phyloP scores from a whole-genome alignment of 176 grass and related monocot genomes.

The Phoenix roebelenii region DNA sequence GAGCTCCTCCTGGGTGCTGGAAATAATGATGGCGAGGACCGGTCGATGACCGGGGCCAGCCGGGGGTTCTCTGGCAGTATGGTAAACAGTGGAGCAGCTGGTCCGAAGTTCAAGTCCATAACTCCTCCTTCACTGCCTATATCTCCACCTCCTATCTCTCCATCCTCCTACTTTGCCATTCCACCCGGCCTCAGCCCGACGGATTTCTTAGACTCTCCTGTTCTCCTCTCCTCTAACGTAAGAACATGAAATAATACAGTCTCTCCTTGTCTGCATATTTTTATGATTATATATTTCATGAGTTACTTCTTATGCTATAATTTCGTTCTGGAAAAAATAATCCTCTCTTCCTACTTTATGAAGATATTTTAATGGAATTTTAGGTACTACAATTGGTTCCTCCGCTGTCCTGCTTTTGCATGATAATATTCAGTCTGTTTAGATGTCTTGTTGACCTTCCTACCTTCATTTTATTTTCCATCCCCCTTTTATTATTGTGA shows the following conservation, averaged over 20 bases:
- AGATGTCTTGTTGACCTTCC: too few relatives aligned
- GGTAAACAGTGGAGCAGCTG: not conserved
- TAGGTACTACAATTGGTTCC: too few relatives aligned
- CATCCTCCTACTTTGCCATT: constrained; percentile 49
- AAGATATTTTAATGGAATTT: too few relatives aligned
- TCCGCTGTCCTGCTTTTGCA: too few relatives aligned
- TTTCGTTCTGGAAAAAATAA: too few relatives aligned
- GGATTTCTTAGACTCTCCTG: constrained; percentile 61
- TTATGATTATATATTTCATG: not conserved
- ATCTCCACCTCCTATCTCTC: constrained; percentile 40
- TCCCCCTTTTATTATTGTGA: too few relatives aligned
- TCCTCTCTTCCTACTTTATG: too few relatives aligned
- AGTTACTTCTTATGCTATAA: not conserved
- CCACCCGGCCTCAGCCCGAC: constrained; percentile 34
- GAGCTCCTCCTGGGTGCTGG: constrained; percentile 25
- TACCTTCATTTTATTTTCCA: too few relatives aligned
- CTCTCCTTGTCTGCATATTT: not conserved
- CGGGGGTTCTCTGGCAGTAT: not conserved
- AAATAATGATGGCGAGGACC: not conserved
- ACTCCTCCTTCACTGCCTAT: constrained; percentile 45
- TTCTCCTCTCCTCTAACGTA: constrained; percentile 47
- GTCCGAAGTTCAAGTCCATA: constrained; percentile 36
- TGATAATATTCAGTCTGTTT: too few relatives aligned
- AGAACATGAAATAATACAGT: not conserved
- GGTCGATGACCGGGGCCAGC: not conserved